Conservation (phyloP, 2,329 filamentous ascomycete genomes). For the Simplicillium aogashimaense region DNA sequence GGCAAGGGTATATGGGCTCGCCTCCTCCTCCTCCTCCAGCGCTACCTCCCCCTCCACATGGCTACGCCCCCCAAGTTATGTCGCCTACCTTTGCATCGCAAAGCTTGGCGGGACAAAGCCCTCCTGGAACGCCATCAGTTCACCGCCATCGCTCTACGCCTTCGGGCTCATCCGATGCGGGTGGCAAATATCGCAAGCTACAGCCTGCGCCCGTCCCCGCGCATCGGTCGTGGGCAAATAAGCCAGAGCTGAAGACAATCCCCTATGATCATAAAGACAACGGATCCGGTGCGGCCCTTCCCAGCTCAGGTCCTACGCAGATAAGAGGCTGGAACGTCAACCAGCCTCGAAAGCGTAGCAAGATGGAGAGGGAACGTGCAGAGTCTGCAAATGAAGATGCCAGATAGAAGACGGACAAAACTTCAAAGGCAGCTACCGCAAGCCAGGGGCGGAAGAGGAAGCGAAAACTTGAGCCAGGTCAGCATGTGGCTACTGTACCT, state of each 20-base stretch:
- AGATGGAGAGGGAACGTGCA: conserved; percentile 20
- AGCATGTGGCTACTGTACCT: too few species aligned
- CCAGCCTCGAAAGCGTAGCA: conserved; percentile 25
- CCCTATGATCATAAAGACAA: conserved; percentile 53
- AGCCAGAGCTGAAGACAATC: conserved; percentile 47
- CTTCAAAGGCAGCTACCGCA: conserved; percentile 8
- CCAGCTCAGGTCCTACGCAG: conserved; percentile 43
- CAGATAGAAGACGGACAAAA: conserved; percentile 23
- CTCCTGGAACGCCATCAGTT: conserved; percentile 21
- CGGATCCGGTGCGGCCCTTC: conserved; percentile 41
- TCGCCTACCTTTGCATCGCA: conserved; percentile 26
- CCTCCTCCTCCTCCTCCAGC: conserved; percentile 14
- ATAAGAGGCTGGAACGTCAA: conserved; percentile 48
- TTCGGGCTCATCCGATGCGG: conserved; percentile 26
- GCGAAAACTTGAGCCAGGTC: too few species aligned
- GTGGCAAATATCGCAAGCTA: conserved; percentile 44
- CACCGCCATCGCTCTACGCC: conserved; percentile 26
- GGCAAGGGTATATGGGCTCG: conserved; percentile 20
- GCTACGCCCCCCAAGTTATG: conserved; percentile 21
- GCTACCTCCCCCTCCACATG: conserved; percentile 16
- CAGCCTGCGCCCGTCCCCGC: conserved; percentile 47
- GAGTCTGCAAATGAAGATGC: conserved; percentile 24
- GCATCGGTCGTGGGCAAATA: conserved; percentile 35
- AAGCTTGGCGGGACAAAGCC: conserved; percentile 21
- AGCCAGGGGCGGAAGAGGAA: not conserved